Conservation (phyloP, 495 filamentous ascomycete species). For the Neurospora sp. region DNA sequence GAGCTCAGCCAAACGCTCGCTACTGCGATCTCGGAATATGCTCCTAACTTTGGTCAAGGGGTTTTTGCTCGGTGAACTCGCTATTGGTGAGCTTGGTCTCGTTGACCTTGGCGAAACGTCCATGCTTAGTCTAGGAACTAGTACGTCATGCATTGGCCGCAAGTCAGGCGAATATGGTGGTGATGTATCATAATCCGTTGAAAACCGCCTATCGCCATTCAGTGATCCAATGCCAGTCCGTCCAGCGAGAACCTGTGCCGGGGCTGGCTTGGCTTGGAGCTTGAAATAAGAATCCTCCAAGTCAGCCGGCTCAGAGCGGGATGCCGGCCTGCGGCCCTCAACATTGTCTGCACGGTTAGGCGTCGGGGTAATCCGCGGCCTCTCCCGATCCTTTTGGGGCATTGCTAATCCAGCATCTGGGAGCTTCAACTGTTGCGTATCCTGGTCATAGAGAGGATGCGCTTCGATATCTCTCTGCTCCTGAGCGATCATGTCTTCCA, state of each 20-base stretch:
- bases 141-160: conserved; percentile 19
- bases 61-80: conserved; percentile 31
- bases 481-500: conserved; percentile 52
- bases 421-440: conserved; percentile 20
- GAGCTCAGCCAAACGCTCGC: conserved; percentile 23
- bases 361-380: conserved; percentile 7
- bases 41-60: conserved; percentile 35
- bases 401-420: conserved; percentile 17
- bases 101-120: conserved; percentile 35
- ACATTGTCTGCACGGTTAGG: conserved; percentile 8
- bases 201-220: conserved; percentile 19
- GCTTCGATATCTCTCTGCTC: conserved; percentile 34
- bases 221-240: conserved; percentile 27
- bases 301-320: conserved; percentile 27
- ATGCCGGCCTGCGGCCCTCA: conserved; percentile 18
- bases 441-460: conserved; percentile 18
- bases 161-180: conserved; percentile 29
- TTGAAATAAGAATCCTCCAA: conserved; percentile 9
- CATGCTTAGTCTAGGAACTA: conserved; percentile 30
- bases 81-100: conserved; percentile 15
- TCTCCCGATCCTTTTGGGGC: conserved; percentile 16
- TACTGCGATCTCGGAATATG: conserved; percentile 39
- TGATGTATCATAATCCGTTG: conserved; percentile 32
- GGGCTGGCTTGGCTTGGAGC: conserved; percentile 13
- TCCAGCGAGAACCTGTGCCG: conserved; percentile 14